Evolutionary conservation across 176 grass and related monocot genomes (phyloP), one percentile per base, ranked within the genome.

Genomic region (Luzula sylvatica): DNA sequence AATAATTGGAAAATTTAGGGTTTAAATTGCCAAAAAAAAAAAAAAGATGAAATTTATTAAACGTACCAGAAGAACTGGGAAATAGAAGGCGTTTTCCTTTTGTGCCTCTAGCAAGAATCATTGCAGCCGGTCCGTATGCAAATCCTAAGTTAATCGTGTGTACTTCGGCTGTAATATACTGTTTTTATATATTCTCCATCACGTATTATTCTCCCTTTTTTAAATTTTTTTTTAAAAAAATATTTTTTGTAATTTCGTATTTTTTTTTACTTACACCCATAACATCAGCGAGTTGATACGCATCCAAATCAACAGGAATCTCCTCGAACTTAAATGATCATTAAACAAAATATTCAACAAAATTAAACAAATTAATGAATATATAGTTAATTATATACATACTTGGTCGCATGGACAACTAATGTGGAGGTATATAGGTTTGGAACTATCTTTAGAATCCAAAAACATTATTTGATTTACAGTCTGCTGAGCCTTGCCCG

Each of bases 361-460:
- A 9, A 19, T 60, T 9, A 27, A 45, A 38, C 15, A 23, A 52
- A 7, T 23, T 54, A 46, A 26, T 57, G 8, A 19, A 42, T 8
- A 15, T 70, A 56, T 39, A 40, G 46, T 21, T 26, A 70, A 46
- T 28, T 43, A 39, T 50, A 66, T 25, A 53, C 62, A 63, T 79
- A 89, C 85, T 64, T 80, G 73, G 28, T 74, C 82, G 42, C 81
- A 80, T 32, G 78, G 53, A 23, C 77, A 90, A 50, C 88, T 89
- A 64, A 90, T 86, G 45, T 86, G 86, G 15, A 96, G 46, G 56
- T 86, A 90, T 54, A 96, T 86, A 44, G 89, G 92, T 68, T 86
- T 96, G 8, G 92, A 79, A 50, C 77, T 69, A 25, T 86, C 71
- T 13, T 80, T 81, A 58, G 69, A 86, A 50, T 96, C 81, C 66